phyloP scores from a whole-genome alignment of 345 rosid genomes.

The Angophora floribunda region DNA sequence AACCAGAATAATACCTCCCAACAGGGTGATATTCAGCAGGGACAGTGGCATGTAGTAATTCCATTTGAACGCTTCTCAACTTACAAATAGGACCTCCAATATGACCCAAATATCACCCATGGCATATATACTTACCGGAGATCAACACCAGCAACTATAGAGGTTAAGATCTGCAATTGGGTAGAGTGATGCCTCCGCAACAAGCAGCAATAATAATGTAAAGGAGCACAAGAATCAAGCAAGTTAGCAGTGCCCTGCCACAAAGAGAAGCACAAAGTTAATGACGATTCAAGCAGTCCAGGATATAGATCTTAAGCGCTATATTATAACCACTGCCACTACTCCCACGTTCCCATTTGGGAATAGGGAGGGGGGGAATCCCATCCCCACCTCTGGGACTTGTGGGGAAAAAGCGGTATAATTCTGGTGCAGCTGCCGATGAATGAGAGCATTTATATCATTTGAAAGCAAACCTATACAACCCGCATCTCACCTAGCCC shows the following conservation, averaged over 20 bases:
- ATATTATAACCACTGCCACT: background rate
- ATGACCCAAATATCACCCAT: background rate
- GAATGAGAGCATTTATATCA: background rate
- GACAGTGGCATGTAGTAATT: background rate
- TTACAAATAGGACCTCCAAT: background rate
- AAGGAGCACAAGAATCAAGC: slow-evolving; percentile 68
- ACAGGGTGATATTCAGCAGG: background rate
- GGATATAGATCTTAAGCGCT: background rate
- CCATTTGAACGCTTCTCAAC: background rate
- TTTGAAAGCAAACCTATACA: background rate
- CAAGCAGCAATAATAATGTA: slow-evolving; percentile 82
- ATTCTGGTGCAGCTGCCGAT: background rate
- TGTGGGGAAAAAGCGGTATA: background rate
- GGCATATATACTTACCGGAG: background rate
- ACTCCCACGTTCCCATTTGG: background rate
- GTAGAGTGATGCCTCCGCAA: slow-evolving; percentile 88
- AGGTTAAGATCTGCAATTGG: slow-evolving; percentile 86
- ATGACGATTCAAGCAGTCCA: background rate
- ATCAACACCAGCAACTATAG: background rate
- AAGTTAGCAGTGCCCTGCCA: slow-evolving; percentile 78
- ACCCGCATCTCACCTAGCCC: background rate
- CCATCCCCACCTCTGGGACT: background rate
- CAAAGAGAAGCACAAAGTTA: background rate
- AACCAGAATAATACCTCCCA: background rate
- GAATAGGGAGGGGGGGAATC: background rate